Base-by-base conservation (phyloP, 768 basidiomycete genomes). In the Serendipita indica region DNA sequence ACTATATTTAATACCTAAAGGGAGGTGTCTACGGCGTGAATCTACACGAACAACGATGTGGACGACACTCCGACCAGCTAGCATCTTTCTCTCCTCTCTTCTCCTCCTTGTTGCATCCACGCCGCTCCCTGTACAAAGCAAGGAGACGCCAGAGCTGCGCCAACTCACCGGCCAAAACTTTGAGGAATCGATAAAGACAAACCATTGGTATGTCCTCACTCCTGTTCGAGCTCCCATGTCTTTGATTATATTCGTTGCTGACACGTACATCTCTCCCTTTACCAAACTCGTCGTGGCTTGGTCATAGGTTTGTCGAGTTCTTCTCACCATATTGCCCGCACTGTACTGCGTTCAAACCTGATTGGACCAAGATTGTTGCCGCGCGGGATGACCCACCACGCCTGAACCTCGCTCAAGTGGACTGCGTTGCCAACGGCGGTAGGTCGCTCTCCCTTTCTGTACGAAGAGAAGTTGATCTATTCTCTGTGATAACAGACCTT, bases 251-350 rank as follows among this genome's bases (percentile, higher is more conserved):
- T 10, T 37, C 18, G 35, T 37, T 37, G 18, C 35, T 10, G 12
- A 10, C 35, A 18, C 35, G 35, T 37, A 10, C 35, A 37, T 37
- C 35, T 37, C 35, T 18, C 10, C 35, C 18, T 18, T 37, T 37
- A 10, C 12, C 18, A 10, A 18, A 10, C 35, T 18, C 10, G 10
- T 37, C 18, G 10, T 18, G 35, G 18, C 35, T 10, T 18, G 12
- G 35, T 7, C 25, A 27, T 20, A 74, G 82, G 82, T 81, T 93
- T 60, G 73, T 94, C 52, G 90, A 94, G 64, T 84, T 87, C 69
- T 96, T 80, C 67, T 91, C 88, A 0, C 92, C 92, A 0, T 84
- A 82, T 65, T 96, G 92, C 64, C 67, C 69, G 3, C 91, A 94
- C 66, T 96, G 91, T 69, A 74, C 76, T 32, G 67, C 72, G 0